Evolutionary conservation across 2,329 filamentous ascomycete genomes (phyloP).

Genomic region (Monosporascus cannonballus): DNA sequence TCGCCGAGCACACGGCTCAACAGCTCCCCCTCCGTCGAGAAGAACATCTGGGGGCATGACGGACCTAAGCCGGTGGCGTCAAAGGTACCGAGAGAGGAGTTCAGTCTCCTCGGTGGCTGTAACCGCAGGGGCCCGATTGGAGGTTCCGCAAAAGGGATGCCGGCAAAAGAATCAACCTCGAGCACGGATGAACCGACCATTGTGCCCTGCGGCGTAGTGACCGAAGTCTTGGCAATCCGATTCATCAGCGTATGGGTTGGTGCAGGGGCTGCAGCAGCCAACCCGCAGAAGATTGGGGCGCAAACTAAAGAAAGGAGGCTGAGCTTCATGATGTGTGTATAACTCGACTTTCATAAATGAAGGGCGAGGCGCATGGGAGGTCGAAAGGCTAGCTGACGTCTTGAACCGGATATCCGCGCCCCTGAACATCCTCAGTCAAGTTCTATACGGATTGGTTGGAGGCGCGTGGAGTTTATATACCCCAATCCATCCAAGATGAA

Average conservation of each 20-base stretch:
- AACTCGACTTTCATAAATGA: background rate
- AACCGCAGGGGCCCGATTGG: constrained; percentile 62
- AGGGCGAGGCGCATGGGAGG: constrained; percentile 9
- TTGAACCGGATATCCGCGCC: too few species aligned
- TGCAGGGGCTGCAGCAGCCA: constrained; percentile 15
- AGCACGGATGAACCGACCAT: constrained; percentile 19
- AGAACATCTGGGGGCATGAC: constrained; percentile 67
- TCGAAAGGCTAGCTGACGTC: constrained; percentile 31
- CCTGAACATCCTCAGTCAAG: too few species aligned
- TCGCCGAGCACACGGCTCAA: constrained; percentile 38
- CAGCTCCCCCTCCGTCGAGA: constrained; percentile 37
- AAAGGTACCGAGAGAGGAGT: constrained; percentile 49
- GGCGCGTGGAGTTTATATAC: too few species aligned
- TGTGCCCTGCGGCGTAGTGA: constrained; percentile 21
- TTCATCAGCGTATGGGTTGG: constrained; percentile 14
- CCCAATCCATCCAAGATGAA: too few species aligned
- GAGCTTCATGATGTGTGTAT: constrained; percentile 5
- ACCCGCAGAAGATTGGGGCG: constrained; percentile 9
- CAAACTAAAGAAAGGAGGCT: constrained; percentile 4
- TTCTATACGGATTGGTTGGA: too few species aligned
- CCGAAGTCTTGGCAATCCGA: constrained; percentile 16
- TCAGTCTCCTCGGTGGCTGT: constrained; percentile 59
- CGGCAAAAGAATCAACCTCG: constrained; percentile 61
- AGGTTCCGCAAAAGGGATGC: constrained; percentile 69
- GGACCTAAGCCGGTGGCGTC: constrained; percentile 51